Evolutionary conservation across 345 rosid genomes (phyloP), one percentile per base, ranked within the genome.

Genomic region (Pistacia integerrima): DNA sequence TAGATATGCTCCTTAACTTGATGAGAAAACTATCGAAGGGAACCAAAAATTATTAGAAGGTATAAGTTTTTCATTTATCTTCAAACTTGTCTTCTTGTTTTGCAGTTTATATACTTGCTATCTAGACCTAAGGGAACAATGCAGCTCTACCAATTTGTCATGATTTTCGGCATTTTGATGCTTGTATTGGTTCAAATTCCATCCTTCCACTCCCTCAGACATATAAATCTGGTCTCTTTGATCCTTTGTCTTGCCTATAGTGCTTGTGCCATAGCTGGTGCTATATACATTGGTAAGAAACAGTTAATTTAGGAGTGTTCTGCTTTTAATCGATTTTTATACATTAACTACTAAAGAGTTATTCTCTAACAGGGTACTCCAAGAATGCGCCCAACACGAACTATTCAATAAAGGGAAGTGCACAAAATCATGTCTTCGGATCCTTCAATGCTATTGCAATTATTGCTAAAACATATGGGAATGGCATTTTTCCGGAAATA

Each of bases 401-500:
- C 79, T 88, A 88, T 71, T 83, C 88, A 0, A n/a, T 84, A 4
- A 46, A 69, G 1, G 94, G 90, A 35, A 72, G 74, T 6, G 28
- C n/a, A 66, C 74, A 25, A 14, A 80, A 78, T 61, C 81, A 55
- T 2, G 22, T 88, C 30, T 77, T 84, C 0, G 86, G 88, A 8
- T 78, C 84, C 13, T 70, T 85, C 44, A 87, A 87, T 63, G 92
- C 78, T 11, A 80, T 88, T 59, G 80, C 87, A 11, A 84, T 88
- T 77, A 85, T 88, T 2, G 77, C 85, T 22, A 88, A 88, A 46
- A 80, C 88, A 4, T 88, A 79, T 72, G 92, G 78, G 0, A 73
- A 86, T 51, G 94, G 88, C 52, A 90, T 90, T 17, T 82, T 90
- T 33, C 92, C 92, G 3, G 92, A 90, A 77, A 88, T 87, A 49